A percentile compares a stretch with the other conserved stretches of the same genome.
These are phyloP conservation scores for Epichloe festucae DNA, from an alignment of 2,329 filamentous ascomycete genomes.

Conservation along the genomic window DNA sequence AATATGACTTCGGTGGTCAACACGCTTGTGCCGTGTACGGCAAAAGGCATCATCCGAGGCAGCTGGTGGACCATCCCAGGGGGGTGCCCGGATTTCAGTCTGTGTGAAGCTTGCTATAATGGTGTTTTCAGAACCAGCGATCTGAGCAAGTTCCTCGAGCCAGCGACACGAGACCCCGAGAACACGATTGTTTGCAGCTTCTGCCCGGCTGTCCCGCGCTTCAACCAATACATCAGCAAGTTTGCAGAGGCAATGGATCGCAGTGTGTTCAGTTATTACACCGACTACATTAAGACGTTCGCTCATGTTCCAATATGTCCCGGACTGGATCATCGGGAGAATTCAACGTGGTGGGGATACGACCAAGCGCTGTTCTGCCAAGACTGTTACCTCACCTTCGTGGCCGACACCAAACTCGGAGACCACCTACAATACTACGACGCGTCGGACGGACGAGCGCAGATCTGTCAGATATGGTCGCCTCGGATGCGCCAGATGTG, in stretches of 20 bases:
- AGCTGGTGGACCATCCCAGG: conserved; percentile 22
- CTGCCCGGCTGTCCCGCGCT: conserved; percentile 14
- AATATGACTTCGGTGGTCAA: conserved; percentile 12
- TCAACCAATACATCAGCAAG: conserved; percentile 12
- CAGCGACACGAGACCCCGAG: conserved; percentile 7
- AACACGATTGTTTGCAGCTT: conserved; percentile 18
- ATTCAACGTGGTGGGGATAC: conserved; percentile 23
- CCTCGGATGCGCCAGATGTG: conserved; percentile 25
- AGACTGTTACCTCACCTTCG: conserved; percentile 20
- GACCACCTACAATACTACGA: conserved; percentile 14
- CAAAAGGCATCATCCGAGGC: conserved; percentile 16
- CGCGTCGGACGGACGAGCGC: conserved; percentile 11
- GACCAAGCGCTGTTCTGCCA: conserved; percentile 19
- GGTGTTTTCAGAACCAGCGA: conserved; percentile 16
- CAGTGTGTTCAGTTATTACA: conserved; percentile 18
- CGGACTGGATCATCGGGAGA: conserved; percentile 12
- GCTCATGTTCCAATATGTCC: conserved; percentile 16
- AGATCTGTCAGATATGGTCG: conserved; percentile 25
- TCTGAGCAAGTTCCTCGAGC: conserved; percentile 17
- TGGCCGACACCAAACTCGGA: conserved; percentile 16
- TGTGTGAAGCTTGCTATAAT: conserved; percentile 22
- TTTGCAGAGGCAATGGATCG: conserved; percentile 19
- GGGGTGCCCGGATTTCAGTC: conserved; percentile 12
- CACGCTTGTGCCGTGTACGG: conserved; percentile 14
- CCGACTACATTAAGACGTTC: conserved; percentile 17